Conservation (phyloP, 805 yeast species). For the Zygosaccharomyces pseudorouxii region DNA sequence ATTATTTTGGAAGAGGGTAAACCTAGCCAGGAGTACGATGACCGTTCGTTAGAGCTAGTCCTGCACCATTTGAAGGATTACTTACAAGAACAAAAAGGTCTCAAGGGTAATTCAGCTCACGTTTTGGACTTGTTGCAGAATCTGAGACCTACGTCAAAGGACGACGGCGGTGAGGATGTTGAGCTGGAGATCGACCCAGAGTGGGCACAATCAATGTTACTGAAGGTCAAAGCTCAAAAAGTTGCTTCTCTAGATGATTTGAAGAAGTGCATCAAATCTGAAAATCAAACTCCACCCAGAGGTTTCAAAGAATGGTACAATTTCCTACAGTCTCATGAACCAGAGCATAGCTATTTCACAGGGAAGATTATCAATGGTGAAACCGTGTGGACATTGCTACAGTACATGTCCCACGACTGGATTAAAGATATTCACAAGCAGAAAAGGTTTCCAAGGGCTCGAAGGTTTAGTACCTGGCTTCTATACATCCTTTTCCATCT, state of each 20-base stretch:
- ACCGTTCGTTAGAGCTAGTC: constrained; percentile 19
- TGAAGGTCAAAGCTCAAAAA: constrained; percentile 11
- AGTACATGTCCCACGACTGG: constrained; percentile 30
- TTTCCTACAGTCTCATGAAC: constrained; percentile 28
- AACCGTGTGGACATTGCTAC: constrained; percentile 25
- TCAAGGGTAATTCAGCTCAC: constrained; percentile 15
- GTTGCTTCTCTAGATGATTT: constrained; percentile 14
- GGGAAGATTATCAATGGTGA: constrained; percentile 13
- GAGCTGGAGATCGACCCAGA: constrained; percentile 23
- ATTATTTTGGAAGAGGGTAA: constrained; percentile 8
- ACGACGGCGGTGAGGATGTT: constrained; percentile 9
- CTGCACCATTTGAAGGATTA: constrained; percentile 19
- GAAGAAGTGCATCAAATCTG: constrained; percentile 11
- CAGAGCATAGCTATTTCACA: constrained; percentile 19
- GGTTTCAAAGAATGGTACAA: constrained; percentile 31
- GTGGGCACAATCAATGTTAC: constrained; percentile 19
- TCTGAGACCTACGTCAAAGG: constrained; percentile 3
- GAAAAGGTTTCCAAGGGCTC: constrained; percentile 12
- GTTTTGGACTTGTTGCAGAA: constrained; percentile 18
- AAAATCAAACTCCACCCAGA: constrained; percentile 13
- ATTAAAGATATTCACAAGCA: constrained; percentile 20
- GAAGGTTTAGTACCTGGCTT: constrained; percentile 24
- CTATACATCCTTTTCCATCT: constrained; percentile 26
- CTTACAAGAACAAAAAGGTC: constrained; percentile 10
- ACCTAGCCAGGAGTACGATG: constrained; percentile 18